Evolutionary conservation across 2,329 filamentous ascomycete species (phyloP).

Genomic region (Plectosphaerella cucumerina): DNA sequence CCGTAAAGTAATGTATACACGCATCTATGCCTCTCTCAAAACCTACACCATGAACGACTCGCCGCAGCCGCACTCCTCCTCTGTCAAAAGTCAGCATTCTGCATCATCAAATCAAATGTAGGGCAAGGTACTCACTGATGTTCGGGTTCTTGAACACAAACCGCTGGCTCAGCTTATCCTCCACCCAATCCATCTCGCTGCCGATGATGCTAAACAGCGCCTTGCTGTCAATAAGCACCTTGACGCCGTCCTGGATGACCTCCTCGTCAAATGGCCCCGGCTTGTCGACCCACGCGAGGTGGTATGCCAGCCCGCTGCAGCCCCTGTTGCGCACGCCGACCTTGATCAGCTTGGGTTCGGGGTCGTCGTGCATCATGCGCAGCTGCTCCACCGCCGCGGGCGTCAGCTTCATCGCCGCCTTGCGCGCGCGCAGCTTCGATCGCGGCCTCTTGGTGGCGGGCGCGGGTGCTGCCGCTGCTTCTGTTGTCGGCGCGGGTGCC

Average conservation of each 20-base stretch:
- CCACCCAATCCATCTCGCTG: slow-evolving; percentile 98
- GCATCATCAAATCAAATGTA: background rate
- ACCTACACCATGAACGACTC: slow-evolving; percentile 85
- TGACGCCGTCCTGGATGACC: slow-evolving; percentile 93
- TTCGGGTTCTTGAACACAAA: slow-evolving; percentile 98
- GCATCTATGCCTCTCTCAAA: background rate
- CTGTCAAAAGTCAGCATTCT: slow-evolving; percentile 44
- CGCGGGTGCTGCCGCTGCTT: slow-evolving; percentile 25
- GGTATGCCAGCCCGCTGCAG: slow-evolving; percentile 89
- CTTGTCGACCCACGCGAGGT: slow-evolving; percentile 93
- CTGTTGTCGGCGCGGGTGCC: slow-evolving; percentile 1
- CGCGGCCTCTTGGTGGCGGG: slow-evolving; percentile 35
- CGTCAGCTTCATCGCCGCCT: slow-evolving; percentile 87
- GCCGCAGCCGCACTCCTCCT: slow-evolving; percentile 93
- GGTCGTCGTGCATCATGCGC: slow-evolving; percentile 71
- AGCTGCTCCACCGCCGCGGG: slow-evolving; percentile 76
- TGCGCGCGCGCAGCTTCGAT: slow-evolving; percentile 65
- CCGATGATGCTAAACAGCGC: slow-evolving; percentile 97
- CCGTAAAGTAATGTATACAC: background rate
- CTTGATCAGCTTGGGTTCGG: slow-evolving; percentile 87
- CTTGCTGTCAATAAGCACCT: slow-evolving; percentile 94
- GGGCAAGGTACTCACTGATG: slow-evolving; percentile 71
- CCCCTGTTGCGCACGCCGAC: slow-evolving; percentile 92
- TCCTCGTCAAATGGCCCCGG: slow-evolving; percentile 83
- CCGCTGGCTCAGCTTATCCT: slow-evolving; percentile 87